Evolutionary conservation across 345 rosid species (phyloP).

Genomic region (Euphorbia pulcherrima): DNA sequence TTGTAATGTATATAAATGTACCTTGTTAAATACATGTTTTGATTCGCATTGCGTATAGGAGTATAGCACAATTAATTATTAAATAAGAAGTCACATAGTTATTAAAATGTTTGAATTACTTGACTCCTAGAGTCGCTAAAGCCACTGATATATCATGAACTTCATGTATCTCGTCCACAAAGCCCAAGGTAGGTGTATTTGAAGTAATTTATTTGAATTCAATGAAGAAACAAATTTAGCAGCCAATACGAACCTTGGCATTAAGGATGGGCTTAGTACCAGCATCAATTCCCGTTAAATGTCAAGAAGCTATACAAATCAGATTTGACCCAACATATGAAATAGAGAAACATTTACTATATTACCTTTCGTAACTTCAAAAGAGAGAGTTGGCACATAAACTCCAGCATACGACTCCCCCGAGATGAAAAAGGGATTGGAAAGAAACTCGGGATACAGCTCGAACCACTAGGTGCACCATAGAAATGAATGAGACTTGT

Average conservation of each 20-base stretch:
- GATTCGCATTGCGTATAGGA: constrained; percentile 8
- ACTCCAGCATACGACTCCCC: constrained; percentile 98
- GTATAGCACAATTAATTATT: constrained; percentile 9
- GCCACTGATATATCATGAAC: constrained; percentile 45
- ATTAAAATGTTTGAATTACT: constrained; percentile 25
- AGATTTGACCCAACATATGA: constrained; percentile 1
- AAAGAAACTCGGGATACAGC: constrained; percentile 68
- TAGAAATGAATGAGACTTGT: constrained; percentile 4
- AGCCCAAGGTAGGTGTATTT: constrained; percentile 47
- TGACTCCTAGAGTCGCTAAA: constrained; percentile 43
- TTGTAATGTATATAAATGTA: too few relatives aligned
- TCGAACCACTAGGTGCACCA: constrained; percentile 65
- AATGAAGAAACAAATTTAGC: not conserved
- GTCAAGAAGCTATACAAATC: constrained; percentile 3
- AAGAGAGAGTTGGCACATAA: constrained; percentile 71
- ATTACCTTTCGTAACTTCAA: constrained; percentile 66
- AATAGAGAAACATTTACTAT: constrained; percentile 7
- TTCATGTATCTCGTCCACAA: constrained; percentile 37
- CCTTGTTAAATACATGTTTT: constrained; percentile 11
- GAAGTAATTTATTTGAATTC: too few relatives aligned
- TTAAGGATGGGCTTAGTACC: constrained; percentile 57
- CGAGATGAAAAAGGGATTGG: constrained; percentile 69
- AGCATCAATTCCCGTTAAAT: constrained; percentile 53
- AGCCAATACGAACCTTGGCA: constrained; percentile 47
- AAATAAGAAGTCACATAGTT: not conserved